These are phyloP conservation scores for Acanthamoeba castellanii DNA, from an alignment of 208 protist species.

Conservation along the genomic window DNA sequence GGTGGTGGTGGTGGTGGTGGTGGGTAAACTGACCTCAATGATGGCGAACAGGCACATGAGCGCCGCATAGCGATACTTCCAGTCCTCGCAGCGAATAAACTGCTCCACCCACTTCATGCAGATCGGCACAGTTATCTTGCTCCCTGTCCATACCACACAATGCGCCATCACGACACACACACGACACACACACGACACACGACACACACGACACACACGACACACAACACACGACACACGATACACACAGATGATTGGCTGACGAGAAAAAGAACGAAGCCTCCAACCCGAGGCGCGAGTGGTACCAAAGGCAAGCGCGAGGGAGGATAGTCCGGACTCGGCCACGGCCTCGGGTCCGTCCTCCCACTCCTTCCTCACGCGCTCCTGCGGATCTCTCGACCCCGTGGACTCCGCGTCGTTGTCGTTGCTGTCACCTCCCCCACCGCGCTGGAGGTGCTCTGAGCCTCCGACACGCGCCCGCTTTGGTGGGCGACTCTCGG, in stretches of 20 bases:
- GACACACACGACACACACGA: too few relatives aligned
- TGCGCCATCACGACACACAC: too few relatives aligned
- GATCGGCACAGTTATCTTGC: conserved; percentile 1
- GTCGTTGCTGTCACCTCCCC: neutral
- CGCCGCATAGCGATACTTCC: conserved; percentile 45
- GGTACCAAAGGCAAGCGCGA: conserved; percentile 51
- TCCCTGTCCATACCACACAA: neutral
- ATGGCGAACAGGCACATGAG: conserved; percentile 55
- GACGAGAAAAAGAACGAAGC: too few relatives aligned
- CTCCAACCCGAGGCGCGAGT: too few relatives aligned
- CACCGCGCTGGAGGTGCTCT: neutral
- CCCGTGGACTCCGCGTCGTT: neutral
- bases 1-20: too few relatives aligned
- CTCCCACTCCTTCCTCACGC: neutral
- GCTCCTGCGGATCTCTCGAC: neutral
- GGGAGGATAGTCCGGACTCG: neutral
- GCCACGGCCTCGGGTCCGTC: conserved; percentile 18
- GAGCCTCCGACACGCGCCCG: neutral
- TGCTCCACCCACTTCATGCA: conserved; percentile 15
- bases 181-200: too few relatives aligned
- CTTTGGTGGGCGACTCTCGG: neutral
- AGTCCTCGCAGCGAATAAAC: conserved; percentile 23
- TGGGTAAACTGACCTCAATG: conserved; percentile 54
- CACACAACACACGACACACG: too few relatives aligned
- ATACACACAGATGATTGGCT: too few relatives aligned